These are phyloP conservation scores for Cyberlindnera veronae DNA, from an alignment of 805 yeast genomes.

Conservation along the genomic window DNA sequence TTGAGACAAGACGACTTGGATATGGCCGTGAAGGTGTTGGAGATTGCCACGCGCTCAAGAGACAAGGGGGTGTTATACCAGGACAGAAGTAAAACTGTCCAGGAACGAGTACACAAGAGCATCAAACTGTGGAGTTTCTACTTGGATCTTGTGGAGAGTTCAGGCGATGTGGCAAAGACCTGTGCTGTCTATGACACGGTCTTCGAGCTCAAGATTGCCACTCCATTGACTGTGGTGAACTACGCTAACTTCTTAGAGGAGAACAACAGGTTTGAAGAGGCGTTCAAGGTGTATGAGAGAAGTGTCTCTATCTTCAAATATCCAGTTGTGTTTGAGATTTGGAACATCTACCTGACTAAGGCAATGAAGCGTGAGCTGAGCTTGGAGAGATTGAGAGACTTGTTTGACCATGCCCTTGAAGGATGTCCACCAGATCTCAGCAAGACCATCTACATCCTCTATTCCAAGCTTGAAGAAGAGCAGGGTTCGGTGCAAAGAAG, in stretches of 20 bases:
- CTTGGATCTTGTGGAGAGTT: slow-evolving; percentile 63
- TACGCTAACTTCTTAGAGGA: slow-evolving; percentile 61
- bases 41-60: slow-evolving; percentile 40
- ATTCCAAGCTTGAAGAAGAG: slow-evolving; percentile 59
- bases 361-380: slow-evolving; percentile 37
- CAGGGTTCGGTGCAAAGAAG: slow-evolving; percentile 50
- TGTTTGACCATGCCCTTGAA: slow-evolving; percentile 65
- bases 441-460: slow-evolving; percentile 48
- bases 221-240: slow-evolving; percentile 61
- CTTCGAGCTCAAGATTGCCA: slow-evolving; percentile 58
- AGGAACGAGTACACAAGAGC: slow-evolving; percentile 56
- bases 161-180: slow-evolving; percentile 38
- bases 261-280: slow-evolving; percentile 41
- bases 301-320: slow-evolving; percentile 61
- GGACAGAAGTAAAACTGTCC: slow-evolving; percentile 48
- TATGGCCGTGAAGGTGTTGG: slow-evolving; percentile 38
- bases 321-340: slow-evolving; percentile 63
- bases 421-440: slow-evolving; percentile 47
- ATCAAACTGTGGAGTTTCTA: slow-evolving; percentile 69
- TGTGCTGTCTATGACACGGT: slow-evolving; percentile 49
- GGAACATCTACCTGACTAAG: slow-evolving; percentile 63
- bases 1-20: slow-evolving; percentile 46
- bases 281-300: slow-evolving; percentile 61
- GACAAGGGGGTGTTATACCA: slow-evolving; percentile 32
- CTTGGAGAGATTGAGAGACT: slow-evolving; percentile 59